Conservation (phyloP, 2,329 filamentous ascomycete species). For the Rosellinia necatrix region DNA sequence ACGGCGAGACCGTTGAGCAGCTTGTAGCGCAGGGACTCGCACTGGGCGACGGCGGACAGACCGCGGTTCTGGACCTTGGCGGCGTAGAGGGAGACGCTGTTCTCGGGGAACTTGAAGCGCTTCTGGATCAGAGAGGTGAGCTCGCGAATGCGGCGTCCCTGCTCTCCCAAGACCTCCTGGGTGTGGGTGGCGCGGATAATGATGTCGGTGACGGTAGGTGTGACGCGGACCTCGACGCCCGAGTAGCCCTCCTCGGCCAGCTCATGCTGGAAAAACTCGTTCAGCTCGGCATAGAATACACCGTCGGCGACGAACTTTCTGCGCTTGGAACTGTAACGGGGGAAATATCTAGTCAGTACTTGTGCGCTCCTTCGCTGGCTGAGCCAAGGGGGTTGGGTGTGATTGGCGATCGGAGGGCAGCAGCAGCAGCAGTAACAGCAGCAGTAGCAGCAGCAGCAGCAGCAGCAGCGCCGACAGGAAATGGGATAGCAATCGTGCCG, state of each 20-base stretch:
- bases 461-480: constrained; percentile 4
- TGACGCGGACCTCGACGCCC: constrained; percentile 99
- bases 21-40: constrained; percentile 99
- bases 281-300: constrained; percentile 99
- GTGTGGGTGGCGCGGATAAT: constrained; percentile 99
- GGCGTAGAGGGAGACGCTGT: constrained; percentile 99
- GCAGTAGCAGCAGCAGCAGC: too few species aligned
- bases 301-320: constrained; percentile 97
- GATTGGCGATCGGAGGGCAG: too few species aligned
- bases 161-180: constrained; percentile 99
- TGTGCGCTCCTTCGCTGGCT: too few species aligned
- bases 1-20: constrained; percentile 99
- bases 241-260: constrained; percentile 99
- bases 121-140: constrained; percentile 99
- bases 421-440: too few species aligned
- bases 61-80: constrained; percentile 99
- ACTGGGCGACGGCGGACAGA: constrained; percentile 99
- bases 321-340: constrained; percentile 74
- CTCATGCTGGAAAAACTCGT: constrained; percentile 99
- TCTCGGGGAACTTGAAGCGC: constrained; percentile 99
- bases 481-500: constrained; percentile 2
- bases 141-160: constrained; percentile 99
- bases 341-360: constrained; percentile 31
- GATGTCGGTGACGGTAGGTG: constrained; percentile 99
- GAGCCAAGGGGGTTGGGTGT: background rate